Percentiles rank a stretch among this genome's conserved stretches.
Conservation (phyloP, 371 early-diverging fungal genomes). For the Haplosporangium sp. region DNA sequence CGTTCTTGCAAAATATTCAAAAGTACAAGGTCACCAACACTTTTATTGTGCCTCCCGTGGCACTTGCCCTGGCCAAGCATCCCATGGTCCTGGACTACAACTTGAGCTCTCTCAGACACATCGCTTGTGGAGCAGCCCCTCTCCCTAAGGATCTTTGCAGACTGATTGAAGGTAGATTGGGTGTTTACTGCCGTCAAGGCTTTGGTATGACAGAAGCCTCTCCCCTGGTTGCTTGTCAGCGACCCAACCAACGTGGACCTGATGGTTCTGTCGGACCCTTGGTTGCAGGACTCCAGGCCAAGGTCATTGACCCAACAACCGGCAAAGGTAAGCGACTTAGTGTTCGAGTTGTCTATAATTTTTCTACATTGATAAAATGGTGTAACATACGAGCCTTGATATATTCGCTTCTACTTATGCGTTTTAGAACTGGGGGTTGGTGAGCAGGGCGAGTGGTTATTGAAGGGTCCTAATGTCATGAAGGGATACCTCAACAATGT, state of each 20-base stretch:
- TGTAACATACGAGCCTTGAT: no score
- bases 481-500: constrained; percentile 76
- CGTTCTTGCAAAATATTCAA: constrained; percentile 70
- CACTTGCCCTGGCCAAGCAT: constrained; percentile 70
- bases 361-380: neutral
- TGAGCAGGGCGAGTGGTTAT: constrained; percentile 77
- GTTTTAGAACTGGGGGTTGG: constrained; percentile 63
- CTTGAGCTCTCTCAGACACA: constrained; percentile 66
- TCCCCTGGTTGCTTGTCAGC: constrained; percentile 49
- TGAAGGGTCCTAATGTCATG: constrained; percentile 90
- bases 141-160: constrained; percentile 70
- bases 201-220: constrained; percentile 82
- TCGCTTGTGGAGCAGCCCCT: constrained; percentile 88
- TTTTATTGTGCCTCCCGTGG: constrained; percentile 85
- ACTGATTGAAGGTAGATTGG: constrained; percentile 62
- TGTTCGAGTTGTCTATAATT: neutral
- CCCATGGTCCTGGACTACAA: constrained; percentile 78
- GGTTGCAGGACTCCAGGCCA: constrained; percentile 75
- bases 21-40: constrained; percentile 75
- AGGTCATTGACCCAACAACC: constrained; percentile 69
- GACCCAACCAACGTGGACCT: constrained; percentile 32
- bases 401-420: neutral
- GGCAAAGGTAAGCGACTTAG: constrained; percentile 55
- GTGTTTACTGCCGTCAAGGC: constrained; percentile 74
- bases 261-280: constrained; percentile 78